phyloP scores from a whole-genome alignment of 352 stramenopile genomes.

The Pythium oligandrum region DNA sequence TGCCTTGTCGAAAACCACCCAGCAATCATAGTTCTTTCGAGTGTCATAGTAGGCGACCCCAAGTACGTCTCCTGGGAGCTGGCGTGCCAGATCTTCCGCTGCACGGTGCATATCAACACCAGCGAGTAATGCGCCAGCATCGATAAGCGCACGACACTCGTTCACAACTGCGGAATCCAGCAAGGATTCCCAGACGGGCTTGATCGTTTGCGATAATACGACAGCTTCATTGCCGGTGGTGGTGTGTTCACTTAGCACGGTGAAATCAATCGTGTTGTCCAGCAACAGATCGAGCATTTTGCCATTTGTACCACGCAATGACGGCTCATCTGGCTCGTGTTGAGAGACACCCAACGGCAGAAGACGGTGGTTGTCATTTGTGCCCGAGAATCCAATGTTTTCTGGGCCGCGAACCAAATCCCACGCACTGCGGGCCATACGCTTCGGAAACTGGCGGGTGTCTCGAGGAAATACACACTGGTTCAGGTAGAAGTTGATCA shows the following conservation, averaged over 20 bases:
- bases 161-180: constrained; percentile 35
- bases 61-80: too few species aligned
- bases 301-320: constrained; percentile 73
- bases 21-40: constrained; percentile 39
- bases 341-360: constrained; percentile 68
- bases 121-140: constrained; percentile 79
- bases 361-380: constrained; percentile 85
- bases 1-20: constrained; percentile 74
- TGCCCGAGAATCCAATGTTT: constrained; percentile 85
- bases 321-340: constrained; percentile 39
- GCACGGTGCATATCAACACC: constrained; percentile 51
- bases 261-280: constrained; percentile 26
- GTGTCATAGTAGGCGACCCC: constrained; percentile 86
- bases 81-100: constrained; percentile 37
- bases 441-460: constrained; percentile 71
- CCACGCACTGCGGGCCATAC: constrained; percentile 74
- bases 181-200: constrained; percentile 36
- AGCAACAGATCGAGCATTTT: constrained; percentile 84
- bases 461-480: constrained; percentile 76
- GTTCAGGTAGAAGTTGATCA: constrained; percentile 87
- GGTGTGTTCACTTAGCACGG: constrained; percentile 14
- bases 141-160: constrained; percentile 65
- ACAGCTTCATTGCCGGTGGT: neutral
- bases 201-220: neutral
- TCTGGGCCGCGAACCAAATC: constrained; percentile 59